Evolutionary conservation across 768 basidiomycete genomes (phyloP).

Genomic region (Lepiota venenata): DNA sequence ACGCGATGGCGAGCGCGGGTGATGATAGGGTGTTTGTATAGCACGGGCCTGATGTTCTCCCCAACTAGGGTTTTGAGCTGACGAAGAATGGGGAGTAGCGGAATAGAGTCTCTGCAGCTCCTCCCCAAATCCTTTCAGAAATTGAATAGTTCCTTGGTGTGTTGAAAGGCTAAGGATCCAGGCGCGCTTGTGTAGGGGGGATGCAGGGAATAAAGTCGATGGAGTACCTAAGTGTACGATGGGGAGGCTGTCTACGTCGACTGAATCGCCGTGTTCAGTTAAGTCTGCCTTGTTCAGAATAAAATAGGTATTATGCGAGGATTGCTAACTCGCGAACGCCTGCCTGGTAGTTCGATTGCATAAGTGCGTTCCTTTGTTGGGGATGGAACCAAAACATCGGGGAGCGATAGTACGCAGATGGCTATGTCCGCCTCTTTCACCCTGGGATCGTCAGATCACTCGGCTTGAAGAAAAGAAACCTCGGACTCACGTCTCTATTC

Average conservation of each 20-base stretch:
- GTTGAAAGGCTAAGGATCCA: conserved; percentile 68
- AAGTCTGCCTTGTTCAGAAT: conserved; percentile 82
- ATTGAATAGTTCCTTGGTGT: conserved; percentile 51
- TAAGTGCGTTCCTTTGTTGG: conserved; percentile 6
- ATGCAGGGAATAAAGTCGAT: neutral
- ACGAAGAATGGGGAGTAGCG: neutral
- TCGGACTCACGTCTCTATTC: conserved; percentile 55
- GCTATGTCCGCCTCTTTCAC: conserved; percentile 65
- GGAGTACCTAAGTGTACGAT: neutral
- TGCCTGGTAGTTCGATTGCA: conserved; percentile 32
- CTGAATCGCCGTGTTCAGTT: conserved; percentile 12
- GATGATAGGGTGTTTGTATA: conserved; percentile 54
- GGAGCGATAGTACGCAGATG: conserved; percentile 79
- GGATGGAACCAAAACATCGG: conserved; percentile 31
- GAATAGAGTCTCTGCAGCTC: conserved; percentile 48
- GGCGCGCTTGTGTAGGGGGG: conserved; percentile 14
- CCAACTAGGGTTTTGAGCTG: neutral
- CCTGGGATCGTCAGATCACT: conserved; percentile 30
- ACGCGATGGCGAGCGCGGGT: conserved; percentile 79
- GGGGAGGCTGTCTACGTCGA: neutral
- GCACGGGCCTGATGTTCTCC: conserved; percentile 13
- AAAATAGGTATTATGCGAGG: conserved; percentile 51
- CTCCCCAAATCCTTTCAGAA: conserved; percentile 55
- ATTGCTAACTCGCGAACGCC: conserved; percentile 48
- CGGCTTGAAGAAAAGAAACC: neutral